A percentile compares a stretch with the other conserved stretches of the same genome.
Evolutionary conservation across 139 green algal species (phyloP).

Genomic region (Chlorella sp.): DNA sequence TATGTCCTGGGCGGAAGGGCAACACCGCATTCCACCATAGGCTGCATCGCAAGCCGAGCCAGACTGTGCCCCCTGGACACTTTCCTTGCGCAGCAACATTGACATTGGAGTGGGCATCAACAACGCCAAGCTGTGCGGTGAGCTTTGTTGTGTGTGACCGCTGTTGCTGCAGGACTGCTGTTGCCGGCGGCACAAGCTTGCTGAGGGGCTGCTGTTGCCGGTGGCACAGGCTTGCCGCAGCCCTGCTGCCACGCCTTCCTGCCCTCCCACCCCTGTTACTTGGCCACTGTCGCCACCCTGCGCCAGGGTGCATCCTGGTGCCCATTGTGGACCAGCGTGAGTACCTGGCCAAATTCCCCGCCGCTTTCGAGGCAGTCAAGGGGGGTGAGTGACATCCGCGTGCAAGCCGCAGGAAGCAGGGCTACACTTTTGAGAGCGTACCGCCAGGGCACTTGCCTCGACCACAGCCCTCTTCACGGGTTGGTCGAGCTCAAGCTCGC

Average conservation of each 20-base stretch:
- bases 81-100: neutral
- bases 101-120: slow-evolving; percentile 37
- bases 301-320: slow-evolving; percentile 43
- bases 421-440: too few relatives aligned
- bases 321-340: slow-evolving; percentile 35
- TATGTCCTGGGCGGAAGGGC: too few relatives aligned
- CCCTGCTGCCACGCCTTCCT: too few relatives aligned
- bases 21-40: too few relatives aligned
- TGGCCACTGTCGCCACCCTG: too few relatives aligned
- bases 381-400: neutral
- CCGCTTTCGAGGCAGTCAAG: slow-evolving; percentile 34
- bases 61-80: neutral
- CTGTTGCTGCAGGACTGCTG: neutral
- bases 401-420: too few relatives aligned
- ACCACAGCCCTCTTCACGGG: too few relatives aligned
- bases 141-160: neutral
- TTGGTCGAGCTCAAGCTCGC: too few relatives aligned
- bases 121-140: slow-evolving; percentile 51
- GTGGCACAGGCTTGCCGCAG: neutral
- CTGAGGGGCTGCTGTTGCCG: neutral
- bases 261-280: neutral
- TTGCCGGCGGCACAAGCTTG: too few relatives aligned
- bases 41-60: too few relatives aligned
- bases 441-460: too few relatives aligned
- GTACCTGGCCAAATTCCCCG: slow-evolving; percentile 24